Conservation (phyloP, 148 eudicot genomes). For the Vaccinium myrtillus region DNA sequence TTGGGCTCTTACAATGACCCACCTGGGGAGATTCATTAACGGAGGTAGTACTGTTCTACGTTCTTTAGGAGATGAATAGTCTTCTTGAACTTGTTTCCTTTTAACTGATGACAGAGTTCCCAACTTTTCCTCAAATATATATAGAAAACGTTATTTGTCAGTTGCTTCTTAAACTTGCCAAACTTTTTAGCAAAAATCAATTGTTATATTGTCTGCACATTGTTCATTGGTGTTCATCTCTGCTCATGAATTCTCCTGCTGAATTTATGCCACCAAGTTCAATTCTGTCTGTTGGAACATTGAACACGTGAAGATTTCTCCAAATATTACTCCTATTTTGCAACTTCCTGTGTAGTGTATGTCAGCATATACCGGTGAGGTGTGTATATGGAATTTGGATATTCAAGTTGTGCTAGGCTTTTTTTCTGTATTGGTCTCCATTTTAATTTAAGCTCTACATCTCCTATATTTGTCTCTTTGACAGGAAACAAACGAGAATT, state of each 20-base stretch:
- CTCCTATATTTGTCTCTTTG: background rate
- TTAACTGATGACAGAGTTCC: no score
- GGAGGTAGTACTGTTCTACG: no score
- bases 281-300: background rate
- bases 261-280: background rate
- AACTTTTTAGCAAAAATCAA: background rate
- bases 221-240: background rate
- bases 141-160: background rate
- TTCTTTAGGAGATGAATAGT: no score
- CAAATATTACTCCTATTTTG: background rate
- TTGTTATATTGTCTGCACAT: background rate
- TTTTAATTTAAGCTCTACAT: background rate
- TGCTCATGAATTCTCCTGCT: background rate
- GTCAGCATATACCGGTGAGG: background rate
- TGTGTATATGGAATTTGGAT: background rate
- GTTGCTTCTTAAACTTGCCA: background rate
- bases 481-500: slow-evolving; percentile 77
- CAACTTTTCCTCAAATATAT: no score
- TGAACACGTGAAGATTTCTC: background rate
- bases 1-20: no score
- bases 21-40: no score
- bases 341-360: background rate
- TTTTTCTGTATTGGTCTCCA: background rate
- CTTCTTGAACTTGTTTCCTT: no score
- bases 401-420: background rate